Base-by-base conservation (phyloP, 2,329 filamentous ascomycete species). In the Alternaria postmessia region DNA sequence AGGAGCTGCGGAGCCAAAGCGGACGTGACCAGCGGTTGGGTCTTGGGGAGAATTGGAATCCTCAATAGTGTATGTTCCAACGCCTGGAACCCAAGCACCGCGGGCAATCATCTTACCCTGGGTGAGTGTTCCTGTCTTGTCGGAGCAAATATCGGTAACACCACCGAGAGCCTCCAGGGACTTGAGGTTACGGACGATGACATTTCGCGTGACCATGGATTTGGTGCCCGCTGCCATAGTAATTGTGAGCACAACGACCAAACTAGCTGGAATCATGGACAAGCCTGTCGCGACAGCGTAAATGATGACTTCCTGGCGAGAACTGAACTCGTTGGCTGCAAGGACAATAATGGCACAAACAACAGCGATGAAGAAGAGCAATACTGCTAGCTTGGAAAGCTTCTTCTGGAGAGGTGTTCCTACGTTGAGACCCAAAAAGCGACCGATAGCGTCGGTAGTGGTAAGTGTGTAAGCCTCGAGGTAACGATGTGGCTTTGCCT, bases 401-500 rank as follows among this genome's bases (percentile, higher is more conserved):
- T 79, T 79, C 59, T 70, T 75, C 55, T 79, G 77, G 7, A 79
- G 58, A 0, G 77, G 77, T 4, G 77, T 79, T 8, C 77, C 77
- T 11, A 79, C 70, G 48, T 78, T 79, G 24, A 82, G 71, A 49
- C 80, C 80, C 9, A 82, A 69, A 48, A 79, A 78, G 38, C 74
- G 70, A 2, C 76, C 75, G 32, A 78, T 63, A 16, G 73, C 75
- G 59, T 79, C 77, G 26, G 67, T 65, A 36, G 83, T 76, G 1
- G 87, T 89, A 44, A 83, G 75, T 16, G 82, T 79, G 51, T 81
- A 80, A 2, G 85, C 86, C 63, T 87, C 82, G n/a, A 86, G 75
- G 47, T 77, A 74, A 34, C 76, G 73, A 62, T 78, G 75, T 1
- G 72, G 74, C 44, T 72, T 71, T n/a, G 76, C 76, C 28, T 66